Evolutionary conservation across 1,139 yeast genomes (phyloP), one percentile per base, ranked within the genome.

Genomic region (Kazachstania sp.): DNA sequence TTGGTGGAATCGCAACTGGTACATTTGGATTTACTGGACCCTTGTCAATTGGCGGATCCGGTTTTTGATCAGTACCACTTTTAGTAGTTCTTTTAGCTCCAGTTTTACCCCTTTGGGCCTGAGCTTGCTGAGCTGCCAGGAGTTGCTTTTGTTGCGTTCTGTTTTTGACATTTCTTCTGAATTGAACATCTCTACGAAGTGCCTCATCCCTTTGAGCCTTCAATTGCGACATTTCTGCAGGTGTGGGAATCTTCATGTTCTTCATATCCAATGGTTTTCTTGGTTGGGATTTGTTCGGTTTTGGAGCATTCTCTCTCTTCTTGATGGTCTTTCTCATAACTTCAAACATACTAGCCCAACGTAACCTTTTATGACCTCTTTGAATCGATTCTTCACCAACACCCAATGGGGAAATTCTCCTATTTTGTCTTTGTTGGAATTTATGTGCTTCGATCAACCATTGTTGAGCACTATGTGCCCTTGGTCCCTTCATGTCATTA

Each of bases 321-420:
- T 86, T 79, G 83, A 90, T 87, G 53, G 84, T 74, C 66, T 88
- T 90, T 49, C 97, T 74, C 71, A 92, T 83, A 0, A 95, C 97
- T 63, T 94, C 98, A 71, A 92, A 86, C 87, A 92, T 84, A 44
- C 95, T 85, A 0, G 96, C 96, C 97, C 95, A 94, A 51, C 97
- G 74, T 50, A 92, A 71, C 47, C 95, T 73, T 50, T 86, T 71
- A 61, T 92, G 96, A 18, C 97, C 98, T 56, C 97, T 72, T 66
- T 90, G 97, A 44, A 88, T 83, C 0, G 95, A 85, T 57, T 92
- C 97, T 34, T 79, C 77, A 0, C 95, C 94, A 15, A 90, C 95
- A 45, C 97, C 97, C 32, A 90, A 68, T 0, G 97, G 97, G 0
- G 95, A 82, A 12, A 90, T 85, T 52, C 97, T 76, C 58, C 96